Conservation (phyloP, 225 moss, liverwort and hornwort species). For the Bryum argenteum region DNA sequence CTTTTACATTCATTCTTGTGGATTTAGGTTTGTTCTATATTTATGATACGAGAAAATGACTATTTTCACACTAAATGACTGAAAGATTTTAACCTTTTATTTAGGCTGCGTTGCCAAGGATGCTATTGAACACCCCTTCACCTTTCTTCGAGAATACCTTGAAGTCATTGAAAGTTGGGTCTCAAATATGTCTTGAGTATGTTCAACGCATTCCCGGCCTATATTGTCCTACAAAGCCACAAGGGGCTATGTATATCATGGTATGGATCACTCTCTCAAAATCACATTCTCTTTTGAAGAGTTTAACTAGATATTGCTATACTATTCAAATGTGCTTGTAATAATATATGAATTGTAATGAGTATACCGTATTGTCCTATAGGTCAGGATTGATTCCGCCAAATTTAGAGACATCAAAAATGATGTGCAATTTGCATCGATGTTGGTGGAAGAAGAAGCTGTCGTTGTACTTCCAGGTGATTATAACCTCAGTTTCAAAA, state of each 20-base stretch:
- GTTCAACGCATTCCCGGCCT: slow-evolving; percentile 63
- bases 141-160: slow-evolving; percentile 58
- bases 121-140: slow-evolving; percentile 67
- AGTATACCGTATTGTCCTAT: neutral
- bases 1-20: too few species aligned
- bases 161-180: slow-evolving; percentile 61
- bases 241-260: slow-evolving; percentile 98
- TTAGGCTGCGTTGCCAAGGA: slow-evolving; percentile 73
- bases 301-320: too few species aligned
- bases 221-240: slow-evolving; percentile 66
- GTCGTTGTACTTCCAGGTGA: slow-evolving; percentile 83
- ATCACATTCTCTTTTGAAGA: too few species aligned
- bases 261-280: slow-evolving; percentile 25
- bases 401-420: slow-evolving; percentile 48
- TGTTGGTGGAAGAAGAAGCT: slow-evolving; percentile 77
- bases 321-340: too few species aligned
- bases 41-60: too few species aligned
- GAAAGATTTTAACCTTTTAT: neutral
- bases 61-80: too few species aligned
- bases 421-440: slow-evolving; percentile 68
- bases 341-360: neutral
- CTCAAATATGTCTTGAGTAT: slow-evolving; percentile 60
- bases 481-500: too few species aligned
- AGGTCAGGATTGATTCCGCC: slow-evolving; percentile 63
- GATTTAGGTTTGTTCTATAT: too few species aligned